Conservation (phyloP, 495 filamentous ascomycete genomes). For the Parmelia sp. region DNA sequence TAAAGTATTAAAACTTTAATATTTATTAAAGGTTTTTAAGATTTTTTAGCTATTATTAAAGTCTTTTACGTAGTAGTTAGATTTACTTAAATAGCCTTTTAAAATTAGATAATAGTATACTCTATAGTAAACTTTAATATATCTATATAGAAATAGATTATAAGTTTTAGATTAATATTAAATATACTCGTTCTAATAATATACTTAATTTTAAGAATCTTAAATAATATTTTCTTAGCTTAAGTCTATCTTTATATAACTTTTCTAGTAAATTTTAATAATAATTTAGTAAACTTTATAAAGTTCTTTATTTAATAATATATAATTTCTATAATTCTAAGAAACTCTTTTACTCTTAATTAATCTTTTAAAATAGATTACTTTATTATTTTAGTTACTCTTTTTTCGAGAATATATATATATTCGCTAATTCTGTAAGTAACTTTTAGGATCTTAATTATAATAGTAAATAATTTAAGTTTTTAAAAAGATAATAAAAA, state of each 20-base stretch:
- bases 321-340: conserved; percentile 1
- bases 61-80: too few species aligned
- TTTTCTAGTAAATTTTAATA: conserved; percentile 3
- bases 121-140: neutral
- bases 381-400: neutral
- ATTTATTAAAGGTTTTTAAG: conserved; percentile 1
- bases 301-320: conserved; percentile 13
- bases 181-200: neutral
- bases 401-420: neutral
- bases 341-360: neutral
- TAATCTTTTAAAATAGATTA: neutral
- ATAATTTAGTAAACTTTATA: neutral
- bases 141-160: conserved; percentile 13
- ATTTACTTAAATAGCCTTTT: too few species aligned
- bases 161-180: neutral
- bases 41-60: too few species aligned
- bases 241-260: neutral
- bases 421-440: neutral
- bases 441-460: conserved; percentile 1
- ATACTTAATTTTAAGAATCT: conserved; percentile 13
- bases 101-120: neutral
- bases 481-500: conserved; percentile 13
- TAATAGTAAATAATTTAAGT: neutral
- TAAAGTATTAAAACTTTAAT: conserved; percentile 9
- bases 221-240: conserved; percentile 7